Evolutionary conservation across 257 asterid genomes (phyloP).

Genomic region (Mitragyna speciosa): DNA sequence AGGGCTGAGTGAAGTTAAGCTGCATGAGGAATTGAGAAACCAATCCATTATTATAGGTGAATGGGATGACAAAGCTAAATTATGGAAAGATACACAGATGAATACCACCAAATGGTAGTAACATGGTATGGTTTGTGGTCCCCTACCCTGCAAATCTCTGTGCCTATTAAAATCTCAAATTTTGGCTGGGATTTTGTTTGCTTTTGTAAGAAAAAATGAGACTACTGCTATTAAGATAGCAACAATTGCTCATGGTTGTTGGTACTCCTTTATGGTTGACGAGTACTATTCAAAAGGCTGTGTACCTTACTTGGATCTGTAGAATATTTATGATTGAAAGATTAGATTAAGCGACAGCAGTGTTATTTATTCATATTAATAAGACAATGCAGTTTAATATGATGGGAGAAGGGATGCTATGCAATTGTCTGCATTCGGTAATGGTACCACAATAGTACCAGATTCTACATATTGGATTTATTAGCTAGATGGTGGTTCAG

Average conservation of each 20-base stretch:
- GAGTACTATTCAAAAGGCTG: conserved; percentile 28
- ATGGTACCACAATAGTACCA: not conserved
- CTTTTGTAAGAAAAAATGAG: conserved; percentile 19
- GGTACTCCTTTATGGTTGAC: conserved; percentile 70
- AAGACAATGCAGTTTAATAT: not conserved
- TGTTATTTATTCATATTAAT: not conserved
- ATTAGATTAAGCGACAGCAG: conserved; percentile 6
- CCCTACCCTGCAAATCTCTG: conserved; percentile 58
- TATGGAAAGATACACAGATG: conserved; percentile 18
- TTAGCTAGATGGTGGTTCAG: not conserved
- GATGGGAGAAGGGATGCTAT: not conserved
- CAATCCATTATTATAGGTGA: conserved; percentile 22
- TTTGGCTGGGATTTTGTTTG: conserved; percentile 48
- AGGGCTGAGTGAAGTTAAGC: conserved; percentile 15
- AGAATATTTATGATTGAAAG: conserved; percentile 12
- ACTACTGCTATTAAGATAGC: conserved; percentile 41
- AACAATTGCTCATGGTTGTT: conserved; percentile 69
- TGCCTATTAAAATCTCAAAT: conserved; percentile 37
- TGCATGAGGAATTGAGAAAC: conserved; percentile 16
- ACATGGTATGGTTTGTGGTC: conserved; percentile 49
- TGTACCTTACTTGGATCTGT: conserved; percentile 23
- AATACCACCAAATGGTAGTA: conserved; percentile 29
- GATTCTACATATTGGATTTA: not conserved
- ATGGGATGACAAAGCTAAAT: conserved; percentile 17
- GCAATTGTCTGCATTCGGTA: not conserved